phyloP scores from a whole-genome alignment of 23 red algal genomes.

The Gracilaria gracilis region DNA sequence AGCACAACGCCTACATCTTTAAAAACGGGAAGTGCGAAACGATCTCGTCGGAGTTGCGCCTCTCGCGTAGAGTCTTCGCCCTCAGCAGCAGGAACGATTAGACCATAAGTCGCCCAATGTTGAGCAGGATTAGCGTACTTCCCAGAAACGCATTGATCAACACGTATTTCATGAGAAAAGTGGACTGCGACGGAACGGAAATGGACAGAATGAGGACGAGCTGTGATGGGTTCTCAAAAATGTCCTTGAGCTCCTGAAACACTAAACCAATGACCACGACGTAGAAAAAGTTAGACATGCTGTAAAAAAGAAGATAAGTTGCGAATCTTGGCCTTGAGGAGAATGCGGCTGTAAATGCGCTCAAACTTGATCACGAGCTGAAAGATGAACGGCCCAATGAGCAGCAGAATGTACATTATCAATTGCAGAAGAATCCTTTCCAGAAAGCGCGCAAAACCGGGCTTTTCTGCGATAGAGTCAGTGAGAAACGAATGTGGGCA shows the following conservation, averaged over 20 bases:
- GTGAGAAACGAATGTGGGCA: conserved; percentile 5
- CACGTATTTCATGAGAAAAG: conserved; percentile 83
- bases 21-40: conserved; percentile 63
- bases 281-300: conserved; percentile 75
- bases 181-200: conserved; percentile 56
- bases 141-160: conserved; percentile 62
- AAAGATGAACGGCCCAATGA: conserved; percentile 52
- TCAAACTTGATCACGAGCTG: conserved; percentile 61
- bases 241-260: conserved; percentile 45
- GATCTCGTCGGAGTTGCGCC: conserved; percentile 42
- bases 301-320: conserved; percentile 75
- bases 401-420: conserved; percentile 33
- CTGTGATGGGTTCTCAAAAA: conserved; percentile 49
- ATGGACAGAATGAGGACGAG: conserved; percentile 31
- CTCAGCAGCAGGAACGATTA: conserved; percentile 39
- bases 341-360: conserved; percentile 44
- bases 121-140: conserved; percentile 43
- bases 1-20: conserved; percentile 75
- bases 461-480: not conserved
- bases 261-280: conserved; percentile 67
- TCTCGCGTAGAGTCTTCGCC: conserved; percentile 59
- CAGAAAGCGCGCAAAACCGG: conserved; percentile 37
- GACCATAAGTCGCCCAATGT: conserved; percentile 47
- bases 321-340: conserved; percentile 50
- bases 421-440: conserved; percentile 60